These are phyloP conservation scores for Polychytrium aggregatum DNA, from an alignment of 192 early-diverging fungal species.

Conservation along the genomic window DNA sequence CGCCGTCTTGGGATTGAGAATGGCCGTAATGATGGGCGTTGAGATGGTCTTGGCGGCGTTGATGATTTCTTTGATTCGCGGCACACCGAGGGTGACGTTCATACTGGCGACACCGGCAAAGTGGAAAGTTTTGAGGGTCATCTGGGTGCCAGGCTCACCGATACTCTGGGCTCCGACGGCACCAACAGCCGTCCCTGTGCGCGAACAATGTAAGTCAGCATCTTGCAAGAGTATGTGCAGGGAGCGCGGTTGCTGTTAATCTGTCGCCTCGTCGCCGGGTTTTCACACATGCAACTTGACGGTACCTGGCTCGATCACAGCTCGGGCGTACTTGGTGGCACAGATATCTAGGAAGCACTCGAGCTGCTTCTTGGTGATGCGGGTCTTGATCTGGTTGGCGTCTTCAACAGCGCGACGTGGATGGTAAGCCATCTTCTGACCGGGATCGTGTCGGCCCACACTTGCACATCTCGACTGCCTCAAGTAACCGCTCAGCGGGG, in stretches of 20 bases:
- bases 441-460: no score
- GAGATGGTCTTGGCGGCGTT: constrained; percentile 93
- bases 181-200: constrained; percentile 74
- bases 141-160: constrained; percentile 98
- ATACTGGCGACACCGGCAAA: constrained; percentile 98
- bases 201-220: neutral
- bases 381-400: neutral
- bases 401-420: no score
- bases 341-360: constrained; percentile 66
- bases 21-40: constrained; percentile 81
- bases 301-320: constrained; percentile 86
- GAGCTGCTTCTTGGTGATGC: constrained; percentile 62
- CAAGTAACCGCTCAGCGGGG: no score
- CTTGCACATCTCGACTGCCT: no score
- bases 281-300: neutral
- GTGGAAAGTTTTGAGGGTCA: constrained; percentile 99
- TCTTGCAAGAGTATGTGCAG: neutral
- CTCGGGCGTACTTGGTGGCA: constrained; percentile 69
- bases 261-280: neutral
- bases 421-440: no score
- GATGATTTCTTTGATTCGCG: constrained; percentile 99
- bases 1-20: constrained; percentile 41
- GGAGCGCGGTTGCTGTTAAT: neutral
- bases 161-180: constrained; percentile 95
- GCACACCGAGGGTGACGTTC: constrained; percentile 99